Conservation (phyloP, 306 rosid species). For the Ochetophila trinervis region DNA sequence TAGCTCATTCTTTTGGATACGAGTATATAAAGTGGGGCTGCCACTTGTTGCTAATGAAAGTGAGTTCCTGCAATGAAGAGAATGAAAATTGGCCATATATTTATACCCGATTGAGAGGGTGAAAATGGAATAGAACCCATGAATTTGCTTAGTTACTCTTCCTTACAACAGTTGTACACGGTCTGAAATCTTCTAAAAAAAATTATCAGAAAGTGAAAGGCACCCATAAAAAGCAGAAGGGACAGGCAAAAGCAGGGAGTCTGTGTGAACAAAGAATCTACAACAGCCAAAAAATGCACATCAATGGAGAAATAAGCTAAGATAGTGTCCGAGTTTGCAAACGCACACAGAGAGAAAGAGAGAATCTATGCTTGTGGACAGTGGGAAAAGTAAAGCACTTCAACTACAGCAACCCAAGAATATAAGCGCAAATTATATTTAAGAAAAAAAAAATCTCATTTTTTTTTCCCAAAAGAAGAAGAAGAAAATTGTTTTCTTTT, state of each 20-base stretch:
- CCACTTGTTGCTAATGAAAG: conserved; percentile 33
- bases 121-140: conserved; percentile 40
- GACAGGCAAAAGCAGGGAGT: conserved; percentile 35
- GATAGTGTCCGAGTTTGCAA: conserved; percentile 40
- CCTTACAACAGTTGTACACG: conserved; percentile 19
- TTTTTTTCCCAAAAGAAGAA: conserved; percentile 8
- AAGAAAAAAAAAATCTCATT: not conserved
- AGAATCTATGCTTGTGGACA: conserved; percentile 70
- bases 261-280: conserved; percentile 56
- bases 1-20: conserved; percentile 60
- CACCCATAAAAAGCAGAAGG: conserved; percentile 50
- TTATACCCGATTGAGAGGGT: conserved; percentile 50
- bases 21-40: conserved; percentile 23
- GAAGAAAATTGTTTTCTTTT: conserved; percentile 13
- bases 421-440: conserved; percentile 21
- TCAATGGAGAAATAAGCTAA: conserved; percentile 48
- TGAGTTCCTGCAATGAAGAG: conserved; percentile 69
- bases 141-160: conserved; percentile 49
- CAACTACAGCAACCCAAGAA: conserved; percentile 46
- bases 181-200: conserved; percentile 32
- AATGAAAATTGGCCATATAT: conserved; percentile 42
- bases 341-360: conserved; percentile 29
- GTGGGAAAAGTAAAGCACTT: conserved; percentile 54
- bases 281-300: conserved; percentile 28
- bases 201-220: conserved; percentile 62